Evolutionary conservation across 2,329 filamentous ascomycete genomes (phyloP).

Genomic region (Zasmidium cellare): DNA sequence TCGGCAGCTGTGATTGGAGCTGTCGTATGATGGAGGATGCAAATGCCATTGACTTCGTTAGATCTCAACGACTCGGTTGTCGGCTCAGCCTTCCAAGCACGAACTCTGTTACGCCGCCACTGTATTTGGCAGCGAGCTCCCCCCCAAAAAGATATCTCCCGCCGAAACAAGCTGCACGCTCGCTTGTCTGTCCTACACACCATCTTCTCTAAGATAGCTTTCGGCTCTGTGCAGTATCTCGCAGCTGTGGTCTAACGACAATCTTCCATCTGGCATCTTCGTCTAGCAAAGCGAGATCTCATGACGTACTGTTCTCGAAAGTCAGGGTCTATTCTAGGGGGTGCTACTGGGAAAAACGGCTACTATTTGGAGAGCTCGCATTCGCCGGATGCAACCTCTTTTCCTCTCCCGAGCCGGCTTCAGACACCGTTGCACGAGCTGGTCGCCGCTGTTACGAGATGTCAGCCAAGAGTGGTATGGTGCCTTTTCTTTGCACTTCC

Average conservation of each 20-base stretch:
- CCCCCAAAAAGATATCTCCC: background rate
- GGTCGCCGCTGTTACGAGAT: slow-evolving; percentile 5
- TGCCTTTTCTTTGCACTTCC: slow-evolving; percentile 4
- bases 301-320: background rate
- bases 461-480: slow-evolving; percentile 3
- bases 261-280: background rate
- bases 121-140: background rate
- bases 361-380: slow-evolving; percentile 8
- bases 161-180: background rate
- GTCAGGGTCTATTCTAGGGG: background rate
- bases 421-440: background rate
- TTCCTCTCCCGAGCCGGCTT: background rate
- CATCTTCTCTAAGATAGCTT: background rate
- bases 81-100: background rate
- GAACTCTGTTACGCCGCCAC: background rate
- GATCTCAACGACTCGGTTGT: background rate
- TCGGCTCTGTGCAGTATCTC: slow-evolving; percentile 3
- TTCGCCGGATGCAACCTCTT: background rate
- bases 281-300: background rate
- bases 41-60: background rate
- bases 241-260: slow-evolving; percentile 1
- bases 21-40: background rate
- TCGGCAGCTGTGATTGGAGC: background rate
- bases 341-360: background rate
- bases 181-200: background rate